Base-by-base conservation (phyloP, 1,284 basidiomycete species). In the Apiotrichum sp. region DNA sequence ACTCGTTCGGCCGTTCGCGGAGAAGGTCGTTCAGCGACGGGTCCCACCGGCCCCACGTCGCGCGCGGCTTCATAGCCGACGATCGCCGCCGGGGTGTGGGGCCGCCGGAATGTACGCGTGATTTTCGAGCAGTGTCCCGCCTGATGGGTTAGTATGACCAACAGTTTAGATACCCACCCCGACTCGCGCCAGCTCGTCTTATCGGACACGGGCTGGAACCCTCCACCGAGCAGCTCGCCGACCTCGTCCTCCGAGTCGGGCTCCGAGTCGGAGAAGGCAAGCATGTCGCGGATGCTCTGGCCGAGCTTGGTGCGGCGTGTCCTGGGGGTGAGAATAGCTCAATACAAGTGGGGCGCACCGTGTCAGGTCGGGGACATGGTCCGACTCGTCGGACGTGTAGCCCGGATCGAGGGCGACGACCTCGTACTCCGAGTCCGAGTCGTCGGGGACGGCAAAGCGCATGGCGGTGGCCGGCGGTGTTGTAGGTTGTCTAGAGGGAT, bases 211-310 rank as follows among this genome's bases (percentile, higher is more conserved):
- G 33, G 41, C 6, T 8, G 13, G 22, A 42, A 44, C 5, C 32
- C 7, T 2, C 31, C 53, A 8, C 43, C 59, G 13, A 61, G 49
- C 22, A 61, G 46, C 34, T 56, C 59, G 51, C 54, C 53, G 16
- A 69, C 63, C 47, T 71, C 69, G 52, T 68, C 69, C 43, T 72
- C 70, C 1, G 66, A 67, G 38, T 66, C 65, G 9, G 62, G 14
- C n/a, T 61, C 62, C 7, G 45, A 51, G 14, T 64, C 62, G 9
- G 63, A 65, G 0, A 50, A 57, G n/a, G 62, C 62, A 8, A 65
- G 49, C 38, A 57, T 61, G 39, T 60, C 61, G 38, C 61, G 59
- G 11, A 70, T 66, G 33, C 50, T 57, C 40, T 56, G 51, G 5
- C 65, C 66, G 0, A 69, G 57, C 13, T 56, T 47, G 3, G 52